Conservation (phyloP, 2,329 filamentous ascomycete species). For the Aspergillus sp. region DNA sequence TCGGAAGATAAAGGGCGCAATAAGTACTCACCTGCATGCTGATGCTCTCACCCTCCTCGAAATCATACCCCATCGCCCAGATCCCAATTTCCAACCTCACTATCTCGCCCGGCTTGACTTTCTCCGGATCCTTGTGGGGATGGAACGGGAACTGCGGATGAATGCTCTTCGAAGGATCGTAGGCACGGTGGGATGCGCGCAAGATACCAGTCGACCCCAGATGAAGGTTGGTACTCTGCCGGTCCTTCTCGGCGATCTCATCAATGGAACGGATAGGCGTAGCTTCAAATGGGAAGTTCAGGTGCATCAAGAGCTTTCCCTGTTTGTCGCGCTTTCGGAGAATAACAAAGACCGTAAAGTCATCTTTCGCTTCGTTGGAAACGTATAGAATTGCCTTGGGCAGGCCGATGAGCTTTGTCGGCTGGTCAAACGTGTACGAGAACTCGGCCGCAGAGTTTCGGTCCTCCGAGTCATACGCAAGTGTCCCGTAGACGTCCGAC, state of each 20-base stretch:
- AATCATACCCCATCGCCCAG: constrained; percentile 49
- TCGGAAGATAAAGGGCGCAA: neutral
- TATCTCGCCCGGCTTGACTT: constrained; percentile 41
- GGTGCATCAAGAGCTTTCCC: constrained; percentile 43
- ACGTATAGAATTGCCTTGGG: constrained; percentile 50
- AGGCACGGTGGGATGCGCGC: constrained; percentile 44
- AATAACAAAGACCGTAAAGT: constrained; percentile 47
- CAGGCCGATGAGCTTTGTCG: constrained; percentile 44
- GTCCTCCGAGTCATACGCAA: constrained; percentile 36
- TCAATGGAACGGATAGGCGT: constrained; percentile 30
- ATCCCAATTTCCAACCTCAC: constrained; percentile 50
- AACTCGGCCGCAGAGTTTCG: constrained; percentile 29
- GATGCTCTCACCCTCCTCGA: constrained; percentile 41
- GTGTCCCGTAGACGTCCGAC: constrained; percentile 3
- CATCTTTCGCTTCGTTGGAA: constrained; percentile 42
- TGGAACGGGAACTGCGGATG: constrained; percentile 36
- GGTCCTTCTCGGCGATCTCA: constrained; percentile 33
- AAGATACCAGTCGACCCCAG: constrained; percentile 45
- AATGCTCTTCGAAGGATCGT: constrained; percentile 33
- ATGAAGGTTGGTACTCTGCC: constrained; percentile 42
- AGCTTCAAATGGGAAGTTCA: constrained; percentile 44
- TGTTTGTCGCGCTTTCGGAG: constrained; percentile 46
- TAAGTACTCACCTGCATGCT: constrained; percentile 18
- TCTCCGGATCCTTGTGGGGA: constrained; percentile 43
- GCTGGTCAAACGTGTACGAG: constrained; percentile 39